phyloP scores from a whole-genome alignment of 176 grass and related monocot genomes.

The Puya raimondii region DNA sequence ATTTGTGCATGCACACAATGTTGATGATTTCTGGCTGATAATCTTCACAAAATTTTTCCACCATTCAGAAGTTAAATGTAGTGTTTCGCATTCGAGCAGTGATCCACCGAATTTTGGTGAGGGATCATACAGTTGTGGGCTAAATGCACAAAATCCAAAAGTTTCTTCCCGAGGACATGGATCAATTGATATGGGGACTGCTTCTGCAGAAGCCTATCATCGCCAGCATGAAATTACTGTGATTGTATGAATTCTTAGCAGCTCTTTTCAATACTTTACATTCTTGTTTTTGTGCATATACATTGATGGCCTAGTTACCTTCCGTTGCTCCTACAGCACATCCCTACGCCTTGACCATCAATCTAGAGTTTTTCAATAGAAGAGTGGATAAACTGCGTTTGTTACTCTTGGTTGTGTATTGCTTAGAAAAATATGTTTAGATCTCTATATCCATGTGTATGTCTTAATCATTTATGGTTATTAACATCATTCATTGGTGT shows the following conservation, averaged over 20 bases:
- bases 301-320: no score
- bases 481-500: no score
- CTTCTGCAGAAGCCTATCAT: slow-evolving; percentile 58
- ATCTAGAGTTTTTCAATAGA: no score
- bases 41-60: neutral
- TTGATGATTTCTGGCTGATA: neutral
- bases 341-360: no score
- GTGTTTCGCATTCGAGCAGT: neutral
- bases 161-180: neutral
- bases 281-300: no score
- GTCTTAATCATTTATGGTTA: no score
- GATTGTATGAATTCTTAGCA: slow-evolving; percentile 24
- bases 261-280: no score
- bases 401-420: no score
- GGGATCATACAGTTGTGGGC: neutral
- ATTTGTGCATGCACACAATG: slow-evolving; percentile 2
- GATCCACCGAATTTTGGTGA: neutral
- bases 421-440: no score
- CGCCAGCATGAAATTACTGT: slow-evolving; percentile 73
- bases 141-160: neutral
- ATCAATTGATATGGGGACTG: neutral
- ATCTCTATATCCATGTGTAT: no score
- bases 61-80: neutral
- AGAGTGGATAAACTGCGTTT: no score
- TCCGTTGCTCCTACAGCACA: no score